phyloP scores from a whole-genome alignment of 768 basidiomycete genomes.

The Porpolomopsis calyptriformis region DNA sequence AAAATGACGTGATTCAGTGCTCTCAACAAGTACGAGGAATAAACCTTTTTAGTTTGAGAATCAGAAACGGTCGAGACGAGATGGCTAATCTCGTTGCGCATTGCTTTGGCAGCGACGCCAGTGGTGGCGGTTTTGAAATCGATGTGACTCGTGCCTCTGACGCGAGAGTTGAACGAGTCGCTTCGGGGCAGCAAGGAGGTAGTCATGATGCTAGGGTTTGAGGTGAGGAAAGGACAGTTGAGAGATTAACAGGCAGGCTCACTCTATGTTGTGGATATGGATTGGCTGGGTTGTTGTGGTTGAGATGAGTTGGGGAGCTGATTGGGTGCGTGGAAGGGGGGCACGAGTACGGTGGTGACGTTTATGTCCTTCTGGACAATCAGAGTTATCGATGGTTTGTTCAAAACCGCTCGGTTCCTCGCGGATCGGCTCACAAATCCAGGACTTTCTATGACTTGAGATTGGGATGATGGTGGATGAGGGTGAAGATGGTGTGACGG shows the following conservation, averaged over 20 bases:
- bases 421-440: constrained; percentile 37
- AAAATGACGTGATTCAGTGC: constrained; percentile 4
- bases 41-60: constrained; percentile 70
- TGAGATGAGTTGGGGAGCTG: constrained; percentile 52
- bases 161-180: constrained; percentile 62
- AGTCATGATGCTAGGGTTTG: constrained; percentile 34
- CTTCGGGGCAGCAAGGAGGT: constrained; percentile 47
- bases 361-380: constrained; percentile 36
- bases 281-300: constrained; percentile 54
- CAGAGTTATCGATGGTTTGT: not conserved
- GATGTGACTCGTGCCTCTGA: constrained; percentile 70
- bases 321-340: constrained; percentile 33
- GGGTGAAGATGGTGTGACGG: constrained; percentile 16
- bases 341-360: constrained; percentile 53
- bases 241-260: constrained; percentile 13
- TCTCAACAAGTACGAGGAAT: constrained; percentile 2
- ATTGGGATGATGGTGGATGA: constrained; percentile 8
- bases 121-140: constrained; percentile 98
- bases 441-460: constrained; percentile 21
- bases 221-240: constrained; percentile 11
- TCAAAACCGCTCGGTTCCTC: constrained; percentile 37
- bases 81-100: constrained; percentile 95
- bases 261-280: constrained; percentile 41
- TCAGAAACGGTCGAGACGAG: constrained; percentile 85
- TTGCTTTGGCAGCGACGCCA: constrained; percentile 86